A percentile compares a stretch with the other conserved stretches of the same genome.
Conservation (phyloP, 306 rosid genomes). For the Cucurbita moschata region DNA sequence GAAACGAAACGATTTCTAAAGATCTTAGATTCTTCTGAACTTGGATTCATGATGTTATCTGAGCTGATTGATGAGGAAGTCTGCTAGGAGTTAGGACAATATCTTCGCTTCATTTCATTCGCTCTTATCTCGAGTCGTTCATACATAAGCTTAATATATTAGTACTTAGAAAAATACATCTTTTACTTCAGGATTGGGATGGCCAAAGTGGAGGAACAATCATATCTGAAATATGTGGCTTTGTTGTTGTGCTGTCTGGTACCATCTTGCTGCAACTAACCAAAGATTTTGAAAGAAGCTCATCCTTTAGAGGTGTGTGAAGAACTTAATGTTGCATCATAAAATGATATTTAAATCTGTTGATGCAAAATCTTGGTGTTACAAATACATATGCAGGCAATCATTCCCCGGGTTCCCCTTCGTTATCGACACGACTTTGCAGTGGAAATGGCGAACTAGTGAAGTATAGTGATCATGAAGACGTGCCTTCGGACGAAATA, state of each 20-base stretch:
- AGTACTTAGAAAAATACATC: background rate
- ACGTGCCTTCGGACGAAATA: slow-evolving; percentile 23
- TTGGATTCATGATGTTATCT: background rate
- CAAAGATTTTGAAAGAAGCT: slow-evolving; percentile 59
- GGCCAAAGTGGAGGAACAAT: slow-evolving; percentile 52
- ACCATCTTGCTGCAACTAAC: slow-evolving; percentile 54
- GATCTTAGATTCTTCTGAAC: background rate
- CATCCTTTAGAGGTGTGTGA: slow-evolving; percentile 50
- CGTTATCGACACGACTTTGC: slow-evolving; percentile 43
- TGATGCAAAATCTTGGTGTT: background rate
- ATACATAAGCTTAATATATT: background rate
- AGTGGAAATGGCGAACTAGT: slow-evolving; percentile 41
- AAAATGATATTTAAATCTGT: background rate
- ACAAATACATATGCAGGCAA: slow-evolving; percentile 27
- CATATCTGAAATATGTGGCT: slow-evolving; percentile 73
- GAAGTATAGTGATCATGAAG: slow-evolving; percentile 42
- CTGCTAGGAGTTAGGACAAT: background rate
- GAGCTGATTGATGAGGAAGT: background rate
- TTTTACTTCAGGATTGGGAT: slow-evolving; percentile 62
- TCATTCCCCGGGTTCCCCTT: slow-evolving; percentile 35
- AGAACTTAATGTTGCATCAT: slow-evolving; percentile 4
- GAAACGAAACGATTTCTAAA: background rate
- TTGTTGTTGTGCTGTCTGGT: slow-evolving; percentile 64
- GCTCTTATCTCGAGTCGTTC: background rate
- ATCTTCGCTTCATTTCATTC: background rate